A percentile compares a stretch with the other conserved stretches of the same genome.
Conservation (phyloP, 257 asterid genomes). For the Solanum piurae region DNA sequence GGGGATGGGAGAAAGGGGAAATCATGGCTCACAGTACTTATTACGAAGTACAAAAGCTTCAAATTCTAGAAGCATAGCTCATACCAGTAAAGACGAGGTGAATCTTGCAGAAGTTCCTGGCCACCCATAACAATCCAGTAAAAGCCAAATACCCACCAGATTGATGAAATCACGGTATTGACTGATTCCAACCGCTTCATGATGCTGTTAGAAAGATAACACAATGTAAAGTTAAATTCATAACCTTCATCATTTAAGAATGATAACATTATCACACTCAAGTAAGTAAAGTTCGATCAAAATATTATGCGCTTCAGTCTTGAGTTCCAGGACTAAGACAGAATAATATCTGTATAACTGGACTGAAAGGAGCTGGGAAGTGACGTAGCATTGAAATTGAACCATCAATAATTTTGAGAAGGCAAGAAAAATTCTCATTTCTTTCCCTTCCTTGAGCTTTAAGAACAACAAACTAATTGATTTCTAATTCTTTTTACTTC, state of each 20-base stretch:
- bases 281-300: background rate
- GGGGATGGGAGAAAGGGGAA: background rate
- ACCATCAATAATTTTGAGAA: background rate
- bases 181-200: conserved; percentile 61
- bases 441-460: background rate
- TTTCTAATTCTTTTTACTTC: background rate
- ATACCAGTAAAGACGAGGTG: conserved; percentile 93
- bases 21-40: background rate
- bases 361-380: background rate
- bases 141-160: conserved; percentile 95
- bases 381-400: background rate
- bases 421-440: background rate
- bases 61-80: conserved; percentile 4
- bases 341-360: background rate
- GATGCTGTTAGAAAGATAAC: conserved; percentile 30
- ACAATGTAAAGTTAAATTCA: background rate
- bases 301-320: background rate
- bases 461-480: background rate
- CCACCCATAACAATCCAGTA: conserved; percentile 81
- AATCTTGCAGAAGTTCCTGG: conserved; percentile 56
- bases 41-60: background rate
- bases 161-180: conserved; percentile 59
- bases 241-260: background rate
- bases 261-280: background rate
- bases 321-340: background rate